phyloP scores from a whole-genome alignment of 345 rosid species.

The Hibiscus tridactylites region DNA sequence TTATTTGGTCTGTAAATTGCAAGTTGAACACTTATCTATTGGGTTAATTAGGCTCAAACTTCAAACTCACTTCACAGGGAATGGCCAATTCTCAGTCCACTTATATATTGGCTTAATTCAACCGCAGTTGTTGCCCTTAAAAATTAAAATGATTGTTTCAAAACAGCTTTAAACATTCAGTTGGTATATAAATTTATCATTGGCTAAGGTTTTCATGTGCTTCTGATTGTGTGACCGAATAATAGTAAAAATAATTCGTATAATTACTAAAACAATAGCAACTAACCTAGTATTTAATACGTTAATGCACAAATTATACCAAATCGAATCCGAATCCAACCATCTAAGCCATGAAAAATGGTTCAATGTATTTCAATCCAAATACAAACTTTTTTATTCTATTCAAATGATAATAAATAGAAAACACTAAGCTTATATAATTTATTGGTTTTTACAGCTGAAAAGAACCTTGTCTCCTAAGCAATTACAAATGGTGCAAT shows the following conservation, averaged over 20 bases:
- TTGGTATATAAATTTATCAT: no score
- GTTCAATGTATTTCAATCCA: not conserved
- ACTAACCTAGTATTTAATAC: not conserved
- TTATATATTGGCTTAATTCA: no score
- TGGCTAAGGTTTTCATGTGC: no score
- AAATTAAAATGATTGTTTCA: no score
- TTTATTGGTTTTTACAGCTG: not conserved
- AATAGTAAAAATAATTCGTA: no score
- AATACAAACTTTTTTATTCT: not conserved
- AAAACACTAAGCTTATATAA: not conserved
- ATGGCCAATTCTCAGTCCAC: not conserved
- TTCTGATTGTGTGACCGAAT: no score
- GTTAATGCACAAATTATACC: not conserved
- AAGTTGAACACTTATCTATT: not conserved
- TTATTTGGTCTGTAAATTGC: no score
- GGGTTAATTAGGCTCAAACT: not conserved
- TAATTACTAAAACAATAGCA: no score
- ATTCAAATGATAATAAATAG: not conserved
- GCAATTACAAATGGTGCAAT: slow-evolving; percentile 1
- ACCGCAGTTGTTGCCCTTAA: no score
- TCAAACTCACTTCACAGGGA: not conserved
- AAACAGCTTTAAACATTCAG: no score
- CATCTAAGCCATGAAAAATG: not conserved
- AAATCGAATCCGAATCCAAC: not conserved
- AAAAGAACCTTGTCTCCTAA: not conserved